Evolutionary conservation across 208 protist genomes (phyloP).

Genomic region (Acanthamoeba lenticulata): DNA sequence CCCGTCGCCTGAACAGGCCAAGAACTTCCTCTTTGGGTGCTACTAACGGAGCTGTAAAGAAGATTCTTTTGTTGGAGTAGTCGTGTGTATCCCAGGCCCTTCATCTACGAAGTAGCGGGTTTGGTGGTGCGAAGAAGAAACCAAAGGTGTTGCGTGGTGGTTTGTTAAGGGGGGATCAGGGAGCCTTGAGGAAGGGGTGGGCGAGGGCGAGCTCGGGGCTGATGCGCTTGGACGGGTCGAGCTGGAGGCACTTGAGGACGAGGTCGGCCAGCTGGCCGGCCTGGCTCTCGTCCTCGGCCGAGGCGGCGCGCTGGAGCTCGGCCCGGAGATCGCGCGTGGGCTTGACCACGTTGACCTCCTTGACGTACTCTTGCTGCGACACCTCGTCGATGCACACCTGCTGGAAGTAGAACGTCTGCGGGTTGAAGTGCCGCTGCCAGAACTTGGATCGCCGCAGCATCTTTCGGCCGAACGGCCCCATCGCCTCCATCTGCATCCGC

Average conservation of each 20-base stretch:
- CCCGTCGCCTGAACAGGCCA: no score
- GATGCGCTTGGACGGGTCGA: constrained; percentile 83
- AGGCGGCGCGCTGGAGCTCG: neutral
- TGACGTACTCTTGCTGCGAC: constrained; percentile 68
- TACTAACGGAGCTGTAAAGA: no score
- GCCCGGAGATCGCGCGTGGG: neutral
- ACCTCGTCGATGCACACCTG: constrained; percentile 71
- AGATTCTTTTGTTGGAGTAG: no score
- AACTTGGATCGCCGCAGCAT: constrained; percentile 84
- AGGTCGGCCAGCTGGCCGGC: constrained; percentile 58
- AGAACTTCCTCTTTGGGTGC: no score
- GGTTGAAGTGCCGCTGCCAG: constrained; percentile 84
- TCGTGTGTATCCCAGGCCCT: no score
- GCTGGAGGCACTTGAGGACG: neutral
- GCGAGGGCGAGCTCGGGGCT: constrained; percentile 80
- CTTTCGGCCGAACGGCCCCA: constrained; percentile 83
- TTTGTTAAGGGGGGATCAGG: no score
- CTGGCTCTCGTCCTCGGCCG: constrained; percentile 1
- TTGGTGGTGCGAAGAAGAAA: no score
- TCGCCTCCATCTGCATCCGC: constrained; percentile 78
- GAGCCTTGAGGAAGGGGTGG: constrained; percentile 82
- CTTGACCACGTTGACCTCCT: neutral
- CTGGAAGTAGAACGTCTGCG: constrained; percentile 76
- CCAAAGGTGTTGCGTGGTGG: no score
- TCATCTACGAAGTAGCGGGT: no score